Base-by-base conservation (phyloP, 1,284 basidiomycete species). In the Microbotryum intermedium region DNA sequence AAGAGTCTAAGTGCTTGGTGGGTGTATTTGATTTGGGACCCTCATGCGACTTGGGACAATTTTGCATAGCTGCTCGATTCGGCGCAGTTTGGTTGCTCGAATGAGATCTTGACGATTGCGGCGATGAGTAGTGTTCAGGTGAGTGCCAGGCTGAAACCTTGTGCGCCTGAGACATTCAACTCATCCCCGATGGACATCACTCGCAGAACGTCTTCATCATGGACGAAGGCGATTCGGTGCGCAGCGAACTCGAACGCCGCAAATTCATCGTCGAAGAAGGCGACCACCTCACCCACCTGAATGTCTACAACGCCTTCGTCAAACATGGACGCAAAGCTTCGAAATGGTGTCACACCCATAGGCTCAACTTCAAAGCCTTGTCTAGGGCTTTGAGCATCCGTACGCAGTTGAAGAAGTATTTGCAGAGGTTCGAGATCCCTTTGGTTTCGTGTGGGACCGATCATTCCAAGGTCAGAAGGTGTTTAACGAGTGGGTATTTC, bases 211-310 rank as follows among this genome's bases (percentile, higher is more conserved):
- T 86, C 4, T 97, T 97, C 74, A 74, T 92, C 42, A 86, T 89
- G 55, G 85, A 87, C 8, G 88, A 91, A 20, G 90, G 90, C n/a
- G 80, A 83, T 18, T 88, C 86, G 8, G 87, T 89, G 0, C 73
- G 91, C 55, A 90, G 87, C 10, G 90, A 95, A 74, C 77, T 98
- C 10, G 90, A 94, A 74, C 80, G 90, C 53, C 79, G 94, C 57
- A 94, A 95, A 72, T 98, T 98, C 70, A 94, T 90, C 0, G 91
- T 92, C 0, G 90, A 95, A 75, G 93, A 99, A 82, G 95, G 95
- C 67, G 93, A 97, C 72, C 90, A 94, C 73, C 77, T 97, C 6
- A 97, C 92, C 2, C 78, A 93, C 6, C 74, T 97, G 26, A 97
- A 97, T 74, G 89, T 84, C 4, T 98, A 91, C 77, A 94, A 95